These are phyloP conservation scores for Plasmodium blacklocki DNA, from an alignment of 169 alveolate species.

Conservation along the genomic window DNA sequence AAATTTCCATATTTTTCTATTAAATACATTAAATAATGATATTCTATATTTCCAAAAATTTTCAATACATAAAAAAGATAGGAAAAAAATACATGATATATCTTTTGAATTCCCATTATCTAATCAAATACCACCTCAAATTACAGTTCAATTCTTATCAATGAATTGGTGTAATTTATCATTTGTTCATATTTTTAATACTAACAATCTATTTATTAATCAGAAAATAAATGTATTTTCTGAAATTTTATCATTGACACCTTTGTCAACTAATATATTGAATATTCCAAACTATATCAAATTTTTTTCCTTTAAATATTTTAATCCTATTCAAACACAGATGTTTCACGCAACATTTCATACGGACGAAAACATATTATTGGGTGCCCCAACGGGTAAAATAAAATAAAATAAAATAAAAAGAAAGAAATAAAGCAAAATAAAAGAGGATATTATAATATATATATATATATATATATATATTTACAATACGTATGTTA, in stretches of 20 bases:
- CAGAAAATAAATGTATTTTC: conserved; percentile 53
- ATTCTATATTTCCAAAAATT: conserved; percentile 91
- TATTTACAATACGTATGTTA: not conserved
- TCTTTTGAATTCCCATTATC: conserved; percentile 72
- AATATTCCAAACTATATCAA: conserved; percentile 84
- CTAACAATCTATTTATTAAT: conserved; percentile 65
- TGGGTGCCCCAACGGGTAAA: conserved; percentile 99
- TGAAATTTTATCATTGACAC: conserved; percentile 35
- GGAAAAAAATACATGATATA: conserved; percentile 79
- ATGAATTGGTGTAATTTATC: conserved; percentile 77
- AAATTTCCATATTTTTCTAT: conserved; percentile 87
- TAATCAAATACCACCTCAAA: conserved; percentile 78
- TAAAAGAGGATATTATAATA: not conserved
- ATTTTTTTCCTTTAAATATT: conserved; percentile 85
- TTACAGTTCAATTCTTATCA: conserved; percentile 62
- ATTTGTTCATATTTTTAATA: conserved; percentile 45
- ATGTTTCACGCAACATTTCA: conserved; percentile 96
- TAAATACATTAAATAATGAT: conserved; percentile 91
- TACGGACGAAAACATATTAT: conserved; percentile 96
- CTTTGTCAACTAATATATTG: conserved; percentile 85
- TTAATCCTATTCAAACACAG: conserved; percentile 97
- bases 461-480: conserved; percentile 20
- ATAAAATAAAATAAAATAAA: too few species aligned
- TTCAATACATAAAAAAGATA: conserved; percentile 77
- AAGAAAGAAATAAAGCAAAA: not conserved